Percentiles rank a stretch among this genome's conserved stretches.
Evolutionary conservation across 1,139 yeast species (phyloP).

Genomic region (Protomyces arabidopsidicola): DNA sequence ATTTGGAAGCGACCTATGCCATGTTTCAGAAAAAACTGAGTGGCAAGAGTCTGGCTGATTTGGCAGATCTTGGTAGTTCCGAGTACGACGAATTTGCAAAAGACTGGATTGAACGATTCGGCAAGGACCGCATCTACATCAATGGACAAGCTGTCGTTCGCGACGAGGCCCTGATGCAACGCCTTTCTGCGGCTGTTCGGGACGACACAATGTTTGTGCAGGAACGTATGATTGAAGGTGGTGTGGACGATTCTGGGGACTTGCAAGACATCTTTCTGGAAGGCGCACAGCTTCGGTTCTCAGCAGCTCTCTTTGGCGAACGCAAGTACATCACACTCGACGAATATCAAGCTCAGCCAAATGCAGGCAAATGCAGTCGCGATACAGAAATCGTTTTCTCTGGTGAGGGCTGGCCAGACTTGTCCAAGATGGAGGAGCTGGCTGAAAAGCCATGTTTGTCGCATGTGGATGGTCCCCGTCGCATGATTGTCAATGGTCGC

Average conservation of each 20-base stretch:
- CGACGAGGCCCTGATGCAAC: conserved; percentile 45
- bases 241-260: conserved; percentile 33
- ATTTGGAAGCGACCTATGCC: conserved; percentile 1
- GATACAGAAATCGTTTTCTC: conserved; percentile 11
- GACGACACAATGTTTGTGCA: conserved; percentile 37
- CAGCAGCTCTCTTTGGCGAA: conserved; percentile 21
- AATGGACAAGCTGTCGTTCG: conserved; percentile 57
- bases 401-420: conserved; percentile 14
- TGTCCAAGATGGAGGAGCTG: not conserved
- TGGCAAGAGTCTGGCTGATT: conserved; percentile 43
- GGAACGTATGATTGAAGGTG: conserved; percentile 33
- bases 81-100: not conserved
- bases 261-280: conserved; percentile 32
- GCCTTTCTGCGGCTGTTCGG: conserved; percentile 39
- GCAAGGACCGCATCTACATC: conserved; percentile 53
- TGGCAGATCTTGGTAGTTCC: not conserved
- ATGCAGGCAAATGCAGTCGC: not conserved
- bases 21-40: conserved; percentile 37
- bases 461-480: conserved; percentile 5
- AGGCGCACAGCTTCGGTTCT: not conserved
- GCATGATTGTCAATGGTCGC: conserved; percentile 19
- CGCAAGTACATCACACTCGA: conserved; percentile 2
- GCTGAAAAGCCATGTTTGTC: conserved; percentile 1
- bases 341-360: not conserved
- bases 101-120: conserved; percentile 13